A percentile compares a stretch with the other conserved stretches of the same genome.
phyloP scores from a whole-genome alignment of 208 protist species.

The Lotmaria passim region DNA sequence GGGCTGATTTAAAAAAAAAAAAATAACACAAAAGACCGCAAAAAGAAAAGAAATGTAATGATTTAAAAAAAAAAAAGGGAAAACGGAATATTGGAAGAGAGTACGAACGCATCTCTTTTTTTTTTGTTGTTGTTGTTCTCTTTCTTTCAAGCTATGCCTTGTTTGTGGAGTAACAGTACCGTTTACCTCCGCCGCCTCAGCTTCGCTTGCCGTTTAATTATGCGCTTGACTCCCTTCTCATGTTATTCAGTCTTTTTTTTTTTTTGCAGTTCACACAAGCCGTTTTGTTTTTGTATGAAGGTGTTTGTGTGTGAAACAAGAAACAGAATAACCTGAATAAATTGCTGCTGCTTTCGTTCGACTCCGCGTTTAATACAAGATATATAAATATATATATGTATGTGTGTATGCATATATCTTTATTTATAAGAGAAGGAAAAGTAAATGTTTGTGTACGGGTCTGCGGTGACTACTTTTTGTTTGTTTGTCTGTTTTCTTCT shows the following conservation, averaged over 20 bases:
- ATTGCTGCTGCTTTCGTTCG: slow-evolving; percentile 6
- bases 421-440: neutral
- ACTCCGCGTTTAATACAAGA: slow-evolving; percentile 12
- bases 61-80: neutral
- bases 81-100: neutral
- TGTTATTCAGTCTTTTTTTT: slow-evolving; percentile 2
- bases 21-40: neutral
- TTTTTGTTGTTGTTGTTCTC: slow-evolving; percentile 3
- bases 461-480: neutral
- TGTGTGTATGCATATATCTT: neutral
- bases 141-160: neutral
- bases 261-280: neutral
- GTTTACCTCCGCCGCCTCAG: slow-evolving; percentile 3
- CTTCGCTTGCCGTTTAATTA: slow-evolving; percentile 1
- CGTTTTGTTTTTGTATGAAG: neutral
- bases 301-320: neutral
- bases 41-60: slow-evolving; percentile 12
- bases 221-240: neutral
- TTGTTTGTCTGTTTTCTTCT: slow-evolving; percentile 17
- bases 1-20: neutral
- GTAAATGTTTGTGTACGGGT: neutral
- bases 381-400: slow-evolving; percentile 19
- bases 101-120: slow-evolving; percentile 1
- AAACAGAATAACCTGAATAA: neutral
- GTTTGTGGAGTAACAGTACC: neutral